phyloP scores from a whole-genome alignment of 192 early-diverging fungal species.

The Gigaspora rosea region DNA sequence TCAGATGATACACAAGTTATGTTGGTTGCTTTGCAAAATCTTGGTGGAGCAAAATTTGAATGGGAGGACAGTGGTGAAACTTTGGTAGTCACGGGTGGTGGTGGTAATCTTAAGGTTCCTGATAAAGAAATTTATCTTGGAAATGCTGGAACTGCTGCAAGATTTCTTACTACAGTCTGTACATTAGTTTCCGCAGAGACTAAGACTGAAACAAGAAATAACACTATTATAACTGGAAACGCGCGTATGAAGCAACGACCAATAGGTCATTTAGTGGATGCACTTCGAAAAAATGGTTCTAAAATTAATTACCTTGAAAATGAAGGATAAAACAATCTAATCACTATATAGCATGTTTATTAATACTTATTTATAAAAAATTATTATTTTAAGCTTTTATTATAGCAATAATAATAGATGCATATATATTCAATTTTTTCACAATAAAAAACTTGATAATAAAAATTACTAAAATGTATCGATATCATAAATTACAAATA shows the following conservation, averaged over 20 bases:
- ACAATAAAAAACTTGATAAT: no score
- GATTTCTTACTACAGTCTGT: constrained; percentile 89
- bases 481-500: no score
- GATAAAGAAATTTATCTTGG: constrained; percentile 85
- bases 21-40: constrained; percentile 86
- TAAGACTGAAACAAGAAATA: constrained; percentile 32
- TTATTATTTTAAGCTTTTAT: no score
- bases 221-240: constrained; percentile 87
- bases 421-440: no score
- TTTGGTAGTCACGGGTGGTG: constrained; percentile 80
- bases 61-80: constrained; percentile 95
- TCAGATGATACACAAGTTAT: constrained; percentile 99
- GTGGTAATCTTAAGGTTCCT: constrained; percentile 75
- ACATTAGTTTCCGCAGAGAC: constrained; percentile 64
- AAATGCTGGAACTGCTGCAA: constrained; percentile 96
- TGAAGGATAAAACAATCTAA: constrained; percentile 52
- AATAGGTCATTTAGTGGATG: constrained; percentile 84
- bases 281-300: constrained; percentile 81
- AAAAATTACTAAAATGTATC: no score
- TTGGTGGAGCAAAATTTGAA: constrained; percentile 80
- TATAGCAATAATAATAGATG: no score
- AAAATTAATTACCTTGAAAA: constrained; percentile 74
- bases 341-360: no score
- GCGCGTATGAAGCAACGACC: constrained; percentile 98
- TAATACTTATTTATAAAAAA: no score